Evolutionary conservation across 176 grass and related monocot species (phyloP).

Genomic region (Poa annua): DNA sequence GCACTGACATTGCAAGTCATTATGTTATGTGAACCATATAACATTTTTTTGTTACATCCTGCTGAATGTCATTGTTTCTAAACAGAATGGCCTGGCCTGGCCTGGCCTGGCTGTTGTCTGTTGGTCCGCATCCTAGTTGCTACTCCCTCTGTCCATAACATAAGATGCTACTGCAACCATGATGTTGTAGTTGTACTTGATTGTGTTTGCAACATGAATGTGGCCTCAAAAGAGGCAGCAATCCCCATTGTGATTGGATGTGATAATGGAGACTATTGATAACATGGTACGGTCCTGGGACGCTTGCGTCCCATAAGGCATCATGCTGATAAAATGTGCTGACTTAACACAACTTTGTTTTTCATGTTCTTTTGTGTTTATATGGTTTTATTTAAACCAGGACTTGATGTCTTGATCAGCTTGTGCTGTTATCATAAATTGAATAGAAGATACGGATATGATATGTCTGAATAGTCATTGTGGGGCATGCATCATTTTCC

Average conservation of each 20-base stretch:
- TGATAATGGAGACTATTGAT: neutral
- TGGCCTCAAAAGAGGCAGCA: neutral
- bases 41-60: slow-evolving; percentile 3
- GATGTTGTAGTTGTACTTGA: neutral
- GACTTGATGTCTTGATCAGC: neutral
- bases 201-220: slow-evolving; percentile 19
- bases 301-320: no score
- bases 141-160: neutral
- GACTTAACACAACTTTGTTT: neutral
- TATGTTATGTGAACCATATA: neutral
- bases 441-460: no score
- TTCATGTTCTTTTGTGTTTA: neutral
- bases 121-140: slow-evolving; percentile 6
- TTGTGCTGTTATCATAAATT: neutral
- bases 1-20: neutral
- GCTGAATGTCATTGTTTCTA: slow-evolving; percentile 9
- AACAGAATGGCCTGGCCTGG: neutral
- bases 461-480: no score
- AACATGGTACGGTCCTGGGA: neutral
- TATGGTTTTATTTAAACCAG: neutral
- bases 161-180: neutral
- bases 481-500: neutral
- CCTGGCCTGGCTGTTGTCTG: neutral
- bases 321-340: no score
- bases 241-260: slow-evolving; percentile 1